Evolutionary conservation across 1,139 yeast species (phyloP), one percentile per base, ranked within the genome.

Genomic region (Torulaspora pretoriensis): DNA sequence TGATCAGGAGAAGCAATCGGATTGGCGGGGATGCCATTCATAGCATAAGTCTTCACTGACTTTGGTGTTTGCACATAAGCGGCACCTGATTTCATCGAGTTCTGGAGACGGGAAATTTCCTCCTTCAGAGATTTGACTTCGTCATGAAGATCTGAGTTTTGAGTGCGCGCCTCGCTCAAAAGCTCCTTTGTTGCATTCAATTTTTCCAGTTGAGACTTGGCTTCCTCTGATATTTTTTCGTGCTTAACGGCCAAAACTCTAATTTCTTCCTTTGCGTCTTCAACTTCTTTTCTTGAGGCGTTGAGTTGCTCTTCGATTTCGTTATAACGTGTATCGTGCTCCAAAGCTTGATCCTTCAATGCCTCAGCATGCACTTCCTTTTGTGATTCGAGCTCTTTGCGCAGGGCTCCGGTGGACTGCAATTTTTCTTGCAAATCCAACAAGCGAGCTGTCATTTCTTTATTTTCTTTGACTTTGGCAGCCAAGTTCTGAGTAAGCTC

Each of bases 401-500:
- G 83, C 7, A 80, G 75, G 44, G 70, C 72, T 39, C 77, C 73
- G 8, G 85, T 77, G 52, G 78, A 86, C 31, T 74, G 76, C 51
- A 84, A 70, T 40, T 80, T 71, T 17, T 60, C 63, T 59, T 80
- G 82, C 60, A 75, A 61, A 75, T 72, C 58, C 65, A 78, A 74
- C 46, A 90, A 77, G 58, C 85, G 86, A 10, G 69, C 68, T 53
- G 78, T 74, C 60, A 90, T 73, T 49, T 75, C 76, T 69, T 83
- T 84, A 67, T 89, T 90, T 57, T 88, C 96, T 57, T 79, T 84
- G 33, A 83, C 80, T 67, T 85, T 84, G 23, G 81, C 68, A 1
- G 95, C 80, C 54, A 90, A 73, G 8, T 83, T 78, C 64, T 90
- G 96, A 1, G 96, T 89, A 54, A 94, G 78, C 66, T 90, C 96